Percentiles rank a stretch among this genome's conserved stretches.
Conservation (phyloP, 495 filamentous ascomycete genomes). For the Neurospora sp. region DNA sequence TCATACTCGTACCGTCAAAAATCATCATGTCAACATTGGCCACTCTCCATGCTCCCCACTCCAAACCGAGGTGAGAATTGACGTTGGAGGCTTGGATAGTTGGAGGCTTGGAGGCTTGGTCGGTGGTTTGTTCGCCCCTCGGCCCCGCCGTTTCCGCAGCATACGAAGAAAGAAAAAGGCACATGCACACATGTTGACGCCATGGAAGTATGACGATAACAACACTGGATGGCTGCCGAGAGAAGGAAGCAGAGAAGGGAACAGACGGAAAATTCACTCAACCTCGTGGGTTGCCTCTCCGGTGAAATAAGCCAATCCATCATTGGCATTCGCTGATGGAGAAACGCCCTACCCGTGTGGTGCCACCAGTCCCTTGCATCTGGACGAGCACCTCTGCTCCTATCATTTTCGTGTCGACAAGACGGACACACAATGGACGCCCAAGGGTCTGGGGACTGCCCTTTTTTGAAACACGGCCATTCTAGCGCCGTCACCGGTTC, state of each 20-base stretch:
- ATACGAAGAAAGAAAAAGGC: not conserved
- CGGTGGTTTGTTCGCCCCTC: not conserved
- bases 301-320: not conserved
- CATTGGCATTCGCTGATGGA: not conserved
- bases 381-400: not conserved
- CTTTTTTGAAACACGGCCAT: not conserved
- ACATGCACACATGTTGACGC: not conserved
- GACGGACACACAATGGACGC: not conserved
- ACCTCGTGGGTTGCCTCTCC: not conserved
- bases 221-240: not conserved
- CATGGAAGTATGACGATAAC: not conserved
- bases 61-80: not conserved
- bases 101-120: not conserved
- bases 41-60: not conserved
- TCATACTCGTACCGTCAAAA: not conserved
- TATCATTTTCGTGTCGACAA: not conserved
- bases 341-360: slow-evolving; percentile 13
- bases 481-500: not conserved
- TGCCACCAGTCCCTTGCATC: slow-evolving; percentile 7
- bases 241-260: not conserved
- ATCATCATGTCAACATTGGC: not conserved
- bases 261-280: not conserved
- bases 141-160: not conserved
- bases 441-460: not conserved
- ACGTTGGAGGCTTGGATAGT: not conserved